Percentiles rank a stretch among this genome's conserved stretches.
These are phyloP conservation scores for Dissophora globulifera DNA, from an alignment of 192 early-diverging fungal genomes.

Conservation along the genomic window DNA sequence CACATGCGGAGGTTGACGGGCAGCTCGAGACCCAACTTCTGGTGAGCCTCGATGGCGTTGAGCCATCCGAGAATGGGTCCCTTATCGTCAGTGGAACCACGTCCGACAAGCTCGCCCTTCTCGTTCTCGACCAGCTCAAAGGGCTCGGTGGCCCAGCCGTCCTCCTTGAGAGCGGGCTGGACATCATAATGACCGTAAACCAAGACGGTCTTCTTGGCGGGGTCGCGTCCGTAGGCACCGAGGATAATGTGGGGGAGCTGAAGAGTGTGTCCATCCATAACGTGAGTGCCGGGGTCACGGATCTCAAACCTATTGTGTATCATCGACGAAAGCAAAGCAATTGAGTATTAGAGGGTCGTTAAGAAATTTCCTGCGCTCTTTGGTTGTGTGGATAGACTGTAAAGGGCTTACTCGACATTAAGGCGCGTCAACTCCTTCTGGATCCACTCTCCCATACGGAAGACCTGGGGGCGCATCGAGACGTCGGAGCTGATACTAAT, in stretches of 20 bases:
- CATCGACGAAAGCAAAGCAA: neutral
- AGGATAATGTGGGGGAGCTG: slow-evolving; percentile 94
- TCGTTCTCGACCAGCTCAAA: slow-evolving; percentile 89
- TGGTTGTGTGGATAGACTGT: no score
- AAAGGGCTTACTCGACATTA: slow-evolving; percentile 56
- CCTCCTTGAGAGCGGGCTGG: slow-evolving; percentile 87
- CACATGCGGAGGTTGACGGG: slow-evolving; percentile 97
- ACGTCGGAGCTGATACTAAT: slow-evolving; percentile 81
- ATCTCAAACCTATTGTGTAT: slow-evolving; percentile 56
- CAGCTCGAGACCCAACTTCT: slow-evolving; percentile 87
- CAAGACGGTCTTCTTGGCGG: slow-evolving; percentile 93
- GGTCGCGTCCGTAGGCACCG: slow-evolving; percentile 89
- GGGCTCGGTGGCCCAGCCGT: slow-evolving; percentile 94
- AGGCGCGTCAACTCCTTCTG: slow-evolving; percentile 78
- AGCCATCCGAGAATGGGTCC: slow-evolving; percentile 98
- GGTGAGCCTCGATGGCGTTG: slow-evolving; percentile 94
- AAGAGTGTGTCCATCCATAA: slow-evolving; percentile 79
- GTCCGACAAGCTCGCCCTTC: slow-evolving; percentile 85
- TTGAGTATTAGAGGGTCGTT: neutral
- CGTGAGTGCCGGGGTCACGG: slow-evolving; percentile 84
- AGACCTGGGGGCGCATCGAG: slow-evolving; percentile 79
- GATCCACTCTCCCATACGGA: slow-evolving; percentile 92
- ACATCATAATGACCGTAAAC: slow-evolving; percentile 99
- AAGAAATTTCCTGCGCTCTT: no score
- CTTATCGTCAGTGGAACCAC: slow-evolving; percentile 98